These are phyloP conservation scores for Thelephora ganbajun DNA, from an alignment of 768 basidiomycete species.

Conservation along the genomic window DNA sequence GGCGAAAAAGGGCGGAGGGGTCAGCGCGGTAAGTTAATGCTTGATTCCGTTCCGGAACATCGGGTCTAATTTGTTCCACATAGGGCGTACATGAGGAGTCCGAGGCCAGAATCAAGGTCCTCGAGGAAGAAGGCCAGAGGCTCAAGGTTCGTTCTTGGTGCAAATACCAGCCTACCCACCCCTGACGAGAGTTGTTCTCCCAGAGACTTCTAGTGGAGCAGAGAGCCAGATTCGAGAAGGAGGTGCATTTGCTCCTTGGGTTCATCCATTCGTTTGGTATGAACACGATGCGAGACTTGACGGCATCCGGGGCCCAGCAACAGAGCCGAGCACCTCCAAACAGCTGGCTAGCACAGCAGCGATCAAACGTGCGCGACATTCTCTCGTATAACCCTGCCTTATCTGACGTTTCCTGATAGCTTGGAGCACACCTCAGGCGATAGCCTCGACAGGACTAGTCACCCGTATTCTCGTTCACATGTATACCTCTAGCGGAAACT, in stretches of 20 bases:
- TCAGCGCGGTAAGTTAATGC: constrained; percentile 26
- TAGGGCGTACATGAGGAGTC: constrained; percentile 59
- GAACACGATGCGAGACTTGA: neutral
- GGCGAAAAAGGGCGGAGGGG: constrained; percentile 34
- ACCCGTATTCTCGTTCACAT: neutral
- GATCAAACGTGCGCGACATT: neutral
- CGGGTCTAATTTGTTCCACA: neutral
- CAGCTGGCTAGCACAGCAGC: neutral
- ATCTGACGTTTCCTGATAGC: neutral
- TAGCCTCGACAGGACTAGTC: neutral
- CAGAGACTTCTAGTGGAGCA: neutral
- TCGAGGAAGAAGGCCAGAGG: constrained; percentile 24
- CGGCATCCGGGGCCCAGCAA: neutral
- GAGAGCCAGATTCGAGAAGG: neutral
- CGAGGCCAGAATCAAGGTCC: constrained; percentile 29
- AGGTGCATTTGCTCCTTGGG: neutral
- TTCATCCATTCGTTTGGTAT: neutral
- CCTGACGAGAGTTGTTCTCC: neutral
- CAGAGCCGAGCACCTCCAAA: neutral
- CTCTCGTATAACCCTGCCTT: neutral
- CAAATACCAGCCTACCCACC: neutral
- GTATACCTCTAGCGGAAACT: neutral
- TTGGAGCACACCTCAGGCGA: neutral
- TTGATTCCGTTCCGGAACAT: neutral
- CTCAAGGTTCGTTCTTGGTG: constrained; percentile 29